phyloP scores from a whole-genome alignment of 306 rosid species.

The Citrullus mucosospermus region DNA sequence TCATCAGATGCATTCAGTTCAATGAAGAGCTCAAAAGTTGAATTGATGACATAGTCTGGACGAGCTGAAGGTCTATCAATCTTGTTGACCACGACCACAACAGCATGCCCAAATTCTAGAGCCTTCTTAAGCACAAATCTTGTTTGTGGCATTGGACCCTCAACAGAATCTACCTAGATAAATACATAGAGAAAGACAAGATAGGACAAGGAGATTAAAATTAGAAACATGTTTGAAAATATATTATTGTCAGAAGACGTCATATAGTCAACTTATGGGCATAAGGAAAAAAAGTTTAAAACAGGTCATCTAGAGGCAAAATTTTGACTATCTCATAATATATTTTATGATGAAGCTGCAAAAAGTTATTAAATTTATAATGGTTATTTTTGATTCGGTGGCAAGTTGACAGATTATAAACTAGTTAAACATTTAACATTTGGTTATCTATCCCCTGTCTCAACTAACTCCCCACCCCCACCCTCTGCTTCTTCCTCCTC shows the following conservation, averaged over 20 bases:
- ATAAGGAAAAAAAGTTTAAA: background rate
- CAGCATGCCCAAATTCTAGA: slow-evolving; percentile 91
- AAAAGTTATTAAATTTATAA: background rate
- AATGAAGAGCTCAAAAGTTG: slow-evolving; percentile 94
- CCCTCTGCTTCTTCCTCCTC: background rate
- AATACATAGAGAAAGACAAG: slow-evolving; percentile 6
- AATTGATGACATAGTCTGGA: slow-evolving; percentile 81
- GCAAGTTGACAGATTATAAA: background rate
- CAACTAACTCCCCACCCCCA: background rate
- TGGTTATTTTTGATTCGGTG: background rate
- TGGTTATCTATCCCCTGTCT: background rate
- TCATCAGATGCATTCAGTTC: slow-evolving; percentile 94
- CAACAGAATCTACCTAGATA: slow-evolving; percentile 90
- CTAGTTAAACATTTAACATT: background rate
- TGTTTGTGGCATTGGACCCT: slow-evolving; percentile 99
- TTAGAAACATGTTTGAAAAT: slow-evolving; percentile 9
- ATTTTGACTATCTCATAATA: background rate
- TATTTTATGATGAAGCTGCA: background rate
- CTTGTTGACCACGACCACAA: slow-evolving; percentile 95
- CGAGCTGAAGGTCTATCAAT: slow-evolving; percentile 94
- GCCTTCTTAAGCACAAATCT: slow-evolving; percentile 99
- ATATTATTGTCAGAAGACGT: background rate
- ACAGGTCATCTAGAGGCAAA: background rate
- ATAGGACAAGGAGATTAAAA: background rate
- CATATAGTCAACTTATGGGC: background rate